phyloP scores from a whole-genome alignment of 805 yeast species.

The Tetrapisispora iriomotensis region DNA sequence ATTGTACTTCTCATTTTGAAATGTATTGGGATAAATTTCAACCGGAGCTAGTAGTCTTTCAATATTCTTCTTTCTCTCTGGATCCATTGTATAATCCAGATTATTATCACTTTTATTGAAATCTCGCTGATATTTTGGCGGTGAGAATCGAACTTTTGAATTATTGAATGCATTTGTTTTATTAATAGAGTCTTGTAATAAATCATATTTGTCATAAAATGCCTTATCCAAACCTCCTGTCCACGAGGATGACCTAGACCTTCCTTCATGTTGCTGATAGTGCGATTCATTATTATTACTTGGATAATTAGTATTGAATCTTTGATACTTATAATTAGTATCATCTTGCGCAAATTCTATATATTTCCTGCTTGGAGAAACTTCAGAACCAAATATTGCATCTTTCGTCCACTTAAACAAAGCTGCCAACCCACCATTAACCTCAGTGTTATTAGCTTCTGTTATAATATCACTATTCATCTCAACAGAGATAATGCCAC shows the following conservation, averaged over 20 bases:
- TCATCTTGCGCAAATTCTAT: slow-evolving; percentile 21
- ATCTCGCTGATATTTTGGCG: not conserved
- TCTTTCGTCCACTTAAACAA: slow-evolving; percentile 23
- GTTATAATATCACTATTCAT: slow-evolving; percentile 1
- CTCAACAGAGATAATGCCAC: no score
- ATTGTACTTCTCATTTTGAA: not conserved
- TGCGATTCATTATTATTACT: not conserved
- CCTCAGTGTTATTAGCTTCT: not conserved
- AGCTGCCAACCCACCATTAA: not conserved
- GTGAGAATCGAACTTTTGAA: not conserved
- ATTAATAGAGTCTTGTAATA: slow-evolving; percentile 10
- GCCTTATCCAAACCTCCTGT: slow-evolving; percentile 14
- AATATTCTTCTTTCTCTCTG: slow-evolving; percentile 2
- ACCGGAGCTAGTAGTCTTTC: slow-evolving; percentile 11
- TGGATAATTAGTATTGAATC: not conserved
- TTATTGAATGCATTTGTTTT: not conserved
- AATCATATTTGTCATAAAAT: slow-evolving; percentile 20
- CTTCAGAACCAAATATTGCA: slow-evolving; percentile 22
- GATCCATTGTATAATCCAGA: not conserved
- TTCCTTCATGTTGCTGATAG: not conserved
- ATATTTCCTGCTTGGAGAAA: slow-evolving; percentile 25
- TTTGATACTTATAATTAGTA: slow-evolving; percentile 13
- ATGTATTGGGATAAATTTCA: slow-evolving; percentile 5
- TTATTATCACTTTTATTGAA: not conserved
- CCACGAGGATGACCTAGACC: slow-evolving; percentile 20